Conservation (phyloP, 2,329 filamentous ascomycete genomes). For the Hawksworthiomyces lignivorus region DNA sequence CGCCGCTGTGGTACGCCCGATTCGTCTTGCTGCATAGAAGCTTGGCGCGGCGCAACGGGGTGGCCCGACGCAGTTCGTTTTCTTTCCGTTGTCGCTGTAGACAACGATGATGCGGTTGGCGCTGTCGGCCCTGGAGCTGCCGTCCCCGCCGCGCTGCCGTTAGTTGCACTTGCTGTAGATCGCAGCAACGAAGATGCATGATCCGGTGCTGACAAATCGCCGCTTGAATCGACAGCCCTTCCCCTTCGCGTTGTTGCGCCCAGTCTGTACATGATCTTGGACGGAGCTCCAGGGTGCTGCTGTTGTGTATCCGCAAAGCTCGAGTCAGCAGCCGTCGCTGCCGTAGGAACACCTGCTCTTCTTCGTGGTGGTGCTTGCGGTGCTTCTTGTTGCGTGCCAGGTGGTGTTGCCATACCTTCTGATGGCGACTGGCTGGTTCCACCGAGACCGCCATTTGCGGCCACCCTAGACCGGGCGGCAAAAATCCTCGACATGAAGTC, state of each 20-base stretch:
- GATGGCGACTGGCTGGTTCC: constrained; percentile 27
- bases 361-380: constrained; percentile 46
- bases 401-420: constrained; percentile 59
- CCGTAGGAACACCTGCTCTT: constrained; percentile 44
- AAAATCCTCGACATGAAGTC: constrained; percentile 51
- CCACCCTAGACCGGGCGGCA: constrained; percentile 40
- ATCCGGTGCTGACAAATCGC: constrained; percentile 27
- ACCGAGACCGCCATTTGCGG: constrained; percentile 28
- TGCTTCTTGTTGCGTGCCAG: constrained; percentile 36
- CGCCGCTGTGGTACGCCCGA: constrained; percentile 56
- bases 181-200: constrained; percentile 29
- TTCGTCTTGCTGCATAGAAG: constrained; percentile 54
- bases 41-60: constrained; percentile 45
- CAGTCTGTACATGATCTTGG: constrained; percentile 55
- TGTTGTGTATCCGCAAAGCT: constrained; percentile 38
- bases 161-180: constrained; percentile 16
- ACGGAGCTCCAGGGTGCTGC: constrained; percentile 31
- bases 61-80: constrained; percentile 94
- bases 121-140: not conserved
- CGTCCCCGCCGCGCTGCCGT: constrained; percentile 3
- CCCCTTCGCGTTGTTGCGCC: constrained; percentile 34
- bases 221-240: constrained; percentile 21
- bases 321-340: constrained; percentile 37
- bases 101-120: constrained; percentile 19
- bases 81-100: constrained; percentile 51